Conservation (phyloP, 2,329 filamentous ascomycete genomes). For the Decorospora gaudefroyi region DNA sequence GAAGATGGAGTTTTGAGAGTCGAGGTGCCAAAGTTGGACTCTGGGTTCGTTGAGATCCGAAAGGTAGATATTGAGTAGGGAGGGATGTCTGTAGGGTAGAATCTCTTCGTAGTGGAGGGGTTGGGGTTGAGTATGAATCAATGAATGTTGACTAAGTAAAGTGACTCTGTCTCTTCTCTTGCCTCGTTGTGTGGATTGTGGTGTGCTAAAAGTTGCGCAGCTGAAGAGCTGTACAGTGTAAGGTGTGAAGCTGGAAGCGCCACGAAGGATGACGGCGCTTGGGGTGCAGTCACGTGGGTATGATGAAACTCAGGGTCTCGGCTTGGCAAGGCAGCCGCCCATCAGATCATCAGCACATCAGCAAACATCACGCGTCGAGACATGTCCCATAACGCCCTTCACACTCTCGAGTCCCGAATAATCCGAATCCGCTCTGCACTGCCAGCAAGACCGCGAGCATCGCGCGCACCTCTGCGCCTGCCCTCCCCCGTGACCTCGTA, state of each 20-base stretch:
- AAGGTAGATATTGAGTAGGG: slow-evolving; percentile 57
- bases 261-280: no score
- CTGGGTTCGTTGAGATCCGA: slow-evolving; percentile 63
- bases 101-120: no score
- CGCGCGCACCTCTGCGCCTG: slow-evolving; percentile 24
- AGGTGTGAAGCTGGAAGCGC: no score
- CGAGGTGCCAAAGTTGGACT: slow-evolving; percentile 71
- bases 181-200: no score
- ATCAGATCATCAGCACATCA: slow-evolving; percentile 15
- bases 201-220: no score
- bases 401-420: slow-evolving; percentile 2
- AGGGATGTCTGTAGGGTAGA: not conserved
- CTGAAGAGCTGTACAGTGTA: no score
- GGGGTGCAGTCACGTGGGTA: slow-evolving; percentile 14
- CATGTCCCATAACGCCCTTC: slow-evolving; percentile 1
- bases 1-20: slow-evolving; percentile 77
- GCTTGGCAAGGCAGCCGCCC: slow-evolving; percentile 14
- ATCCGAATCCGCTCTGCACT: slow-evolving; percentile 6
- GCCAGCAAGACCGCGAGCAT: slow-evolving; percentile 9
- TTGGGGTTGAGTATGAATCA: no score
- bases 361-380: slow-evolving; percentile 21
- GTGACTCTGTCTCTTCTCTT: no score
- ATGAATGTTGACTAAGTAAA: no score
- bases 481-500: slow-evolving; percentile 9
- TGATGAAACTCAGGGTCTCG: slow-evolving; percentile 15